These are phyloP conservation scores for Neurospora intermedia DNA, from an alignment of 495 filamentous ascomycete genomes.

Conservation along the genomic window DNA sequence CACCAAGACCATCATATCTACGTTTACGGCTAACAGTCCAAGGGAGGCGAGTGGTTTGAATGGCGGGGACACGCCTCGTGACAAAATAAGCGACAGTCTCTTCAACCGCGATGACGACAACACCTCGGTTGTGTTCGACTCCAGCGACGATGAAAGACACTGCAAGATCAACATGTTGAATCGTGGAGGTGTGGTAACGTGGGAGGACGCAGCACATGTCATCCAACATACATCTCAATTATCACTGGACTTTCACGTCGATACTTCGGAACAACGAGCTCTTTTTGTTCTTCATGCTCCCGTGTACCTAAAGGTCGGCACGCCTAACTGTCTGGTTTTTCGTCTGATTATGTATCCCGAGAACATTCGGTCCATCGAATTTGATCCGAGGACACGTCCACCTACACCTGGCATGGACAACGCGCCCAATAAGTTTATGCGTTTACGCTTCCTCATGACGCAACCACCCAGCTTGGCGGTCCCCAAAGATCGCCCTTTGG, in stretches of 20 bases:
- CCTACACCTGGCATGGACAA: not conserved
- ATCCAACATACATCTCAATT: not conserved
- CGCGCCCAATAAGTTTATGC: not conserved
- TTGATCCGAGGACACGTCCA: not conserved
- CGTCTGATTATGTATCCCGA: not conserved
- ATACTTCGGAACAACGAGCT: not conserved
- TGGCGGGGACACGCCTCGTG: not conserved
- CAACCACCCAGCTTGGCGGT: not conserved
- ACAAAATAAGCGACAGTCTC: not conserved
- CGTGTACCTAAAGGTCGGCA: too few relatives aligned
- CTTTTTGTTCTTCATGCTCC: not conserved
- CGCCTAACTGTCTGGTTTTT: not conserved
- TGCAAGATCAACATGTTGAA: not conserved
- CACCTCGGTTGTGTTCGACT: not conserved
- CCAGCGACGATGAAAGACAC: slow-evolving; percentile 1
- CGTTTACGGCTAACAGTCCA: not conserved
- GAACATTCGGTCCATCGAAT: not conserved
- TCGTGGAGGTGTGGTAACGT: not conserved
- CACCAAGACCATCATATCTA: not conserved
- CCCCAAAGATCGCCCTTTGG: not conserved
- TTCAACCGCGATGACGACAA: not conserved
- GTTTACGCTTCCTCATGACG: slow-evolving; percentile 1
- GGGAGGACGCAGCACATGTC: not conserved
- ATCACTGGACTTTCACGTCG: not conserved
- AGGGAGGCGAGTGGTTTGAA: slow-evolving; percentile 4